Evolutionary conservation across 371 early-diverging fungal species (phyloP).

Genomic region (Dichotomocladium elegans): DNA sequence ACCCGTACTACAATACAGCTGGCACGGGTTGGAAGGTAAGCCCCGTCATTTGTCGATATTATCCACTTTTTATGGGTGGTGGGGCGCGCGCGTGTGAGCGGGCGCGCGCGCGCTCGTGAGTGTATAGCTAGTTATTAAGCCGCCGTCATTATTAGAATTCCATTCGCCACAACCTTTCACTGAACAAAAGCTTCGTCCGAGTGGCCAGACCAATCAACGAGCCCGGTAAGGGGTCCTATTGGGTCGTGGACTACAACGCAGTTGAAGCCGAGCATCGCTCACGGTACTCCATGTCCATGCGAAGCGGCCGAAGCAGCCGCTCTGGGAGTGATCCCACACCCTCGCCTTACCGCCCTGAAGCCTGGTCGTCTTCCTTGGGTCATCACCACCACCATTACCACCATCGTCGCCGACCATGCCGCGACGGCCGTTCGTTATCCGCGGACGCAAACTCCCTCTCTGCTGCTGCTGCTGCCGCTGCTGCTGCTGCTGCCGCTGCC

Average conservation of each 20-base stretch:
- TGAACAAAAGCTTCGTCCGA: constrained; percentile 92
- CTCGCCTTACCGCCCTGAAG: constrained; percentile 25
- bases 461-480: constrained; percentile 5
- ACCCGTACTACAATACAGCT: constrained; percentile 72
- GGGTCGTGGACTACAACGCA: constrained; percentile 71
- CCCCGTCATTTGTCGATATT: background rate
- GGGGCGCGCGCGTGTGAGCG: too few relatives aligned
- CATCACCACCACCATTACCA: too few relatives aligned
- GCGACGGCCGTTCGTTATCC: constrained; percentile 20
- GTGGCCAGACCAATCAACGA: constrained; percentile 87
- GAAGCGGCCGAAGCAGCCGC: constrained; percentile 22
- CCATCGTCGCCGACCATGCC: constrained; percentile 11
- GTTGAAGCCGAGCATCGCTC: constrained; percentile 24
- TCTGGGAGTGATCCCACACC: constrained; percentile 29
- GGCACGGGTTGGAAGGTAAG: constrained; percentile 77
- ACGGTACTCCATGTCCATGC: constrained; percentile 12
- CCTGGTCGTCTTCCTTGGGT: constrained; percentile 12
- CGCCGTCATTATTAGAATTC: constrained; percentile 71
- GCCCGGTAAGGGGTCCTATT: constrained; percentile 96
- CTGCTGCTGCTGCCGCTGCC: background rate
- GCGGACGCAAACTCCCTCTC: constrained; percentile 9
- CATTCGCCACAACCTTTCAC: constrained; percentile 95
- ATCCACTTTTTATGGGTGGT: too few relatives aligned
- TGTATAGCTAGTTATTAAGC: constrained; percentile 86
- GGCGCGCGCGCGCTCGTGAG: too few relatives aligned